Conservation (phyloP, 2,329 filamentous ascomycete species). For the Plenodomus lindquistii region DNA sequence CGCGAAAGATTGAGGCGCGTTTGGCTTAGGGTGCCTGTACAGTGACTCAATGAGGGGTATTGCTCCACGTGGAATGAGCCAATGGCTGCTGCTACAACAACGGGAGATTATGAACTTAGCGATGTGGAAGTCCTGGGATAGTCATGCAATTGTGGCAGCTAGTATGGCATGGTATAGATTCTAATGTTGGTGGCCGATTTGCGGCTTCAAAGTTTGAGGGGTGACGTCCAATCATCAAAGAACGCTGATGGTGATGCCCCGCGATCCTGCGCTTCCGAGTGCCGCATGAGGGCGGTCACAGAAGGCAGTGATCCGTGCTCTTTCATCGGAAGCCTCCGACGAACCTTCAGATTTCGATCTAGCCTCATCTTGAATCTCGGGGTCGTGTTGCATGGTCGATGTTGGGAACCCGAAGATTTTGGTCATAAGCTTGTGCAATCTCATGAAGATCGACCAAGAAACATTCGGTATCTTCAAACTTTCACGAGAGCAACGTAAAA, state of each 20-base stretch:
- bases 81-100: constrained; percentile 17
- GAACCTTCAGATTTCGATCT: too few species aligned
- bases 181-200: not conserved
- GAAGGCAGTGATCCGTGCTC: not conserved
- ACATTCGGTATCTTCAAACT: too few species aligned
- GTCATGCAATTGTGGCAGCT: not conserved
- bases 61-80: constrained; percentile 21
- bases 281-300: not conserved
- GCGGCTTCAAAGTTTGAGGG: not conserved
- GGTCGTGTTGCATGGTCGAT: too few species aligned
- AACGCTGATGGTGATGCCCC: not conserved
- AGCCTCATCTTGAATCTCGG: too few species aligned
- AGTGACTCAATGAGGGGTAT: constrained; percentile 36
- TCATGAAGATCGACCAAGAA: too few species aligned
- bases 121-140: not conserved
- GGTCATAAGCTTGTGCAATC: too few species aligned
- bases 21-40: not conserved
- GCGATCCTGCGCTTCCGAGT: not conserved
- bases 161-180: not conserved
- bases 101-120: not conserved
- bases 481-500: too few species aligned
- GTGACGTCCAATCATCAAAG: not conserved
- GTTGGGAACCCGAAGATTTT: too few species aligned
- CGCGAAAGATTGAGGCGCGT: constrained; percentile 12
- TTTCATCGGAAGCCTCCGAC: too few species aligned